phyloP scores from a whole-genome alignment of 2,329 filamentous ascomycete species.

The Cadophora malorum region DNA sequence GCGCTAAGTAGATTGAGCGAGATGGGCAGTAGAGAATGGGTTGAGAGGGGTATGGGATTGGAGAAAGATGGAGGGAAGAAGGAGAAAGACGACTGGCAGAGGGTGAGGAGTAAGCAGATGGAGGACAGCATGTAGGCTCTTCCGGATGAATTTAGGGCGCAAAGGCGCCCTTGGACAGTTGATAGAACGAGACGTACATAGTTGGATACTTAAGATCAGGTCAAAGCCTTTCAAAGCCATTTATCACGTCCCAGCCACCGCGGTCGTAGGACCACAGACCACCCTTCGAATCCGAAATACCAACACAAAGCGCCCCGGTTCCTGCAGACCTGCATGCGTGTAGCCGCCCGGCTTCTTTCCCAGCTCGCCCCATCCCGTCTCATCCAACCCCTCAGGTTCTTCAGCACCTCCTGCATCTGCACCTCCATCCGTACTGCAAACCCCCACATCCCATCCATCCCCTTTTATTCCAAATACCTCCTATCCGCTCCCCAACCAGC shows the following conservation, averaged over 20 bases:
- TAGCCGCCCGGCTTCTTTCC: no score
- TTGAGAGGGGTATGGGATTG: constrained; percentile 73
- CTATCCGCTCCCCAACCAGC: no score
- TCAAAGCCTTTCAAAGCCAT: background rate
- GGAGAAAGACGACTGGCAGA: constrained; percentile 55
- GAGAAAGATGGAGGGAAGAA: constrained; percentile 50
- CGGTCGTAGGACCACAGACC: no score
- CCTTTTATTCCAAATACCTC: no score
- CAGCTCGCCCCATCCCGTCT: no score
- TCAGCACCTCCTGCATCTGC: no score
- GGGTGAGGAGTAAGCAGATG: constrained; percentile 54
- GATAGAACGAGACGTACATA: background rate
- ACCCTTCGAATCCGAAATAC: no score
- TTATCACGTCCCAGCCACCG: no score
- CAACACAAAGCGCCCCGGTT: no score
- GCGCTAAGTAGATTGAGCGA: constrained; percentile 84
- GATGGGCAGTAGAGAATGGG: constrained; percentile 96
- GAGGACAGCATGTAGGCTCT: constrained; percentile 50
- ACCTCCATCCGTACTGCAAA: background rate
- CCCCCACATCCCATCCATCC: no score
- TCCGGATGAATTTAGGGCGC: background rate
- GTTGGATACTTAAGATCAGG: background rate
- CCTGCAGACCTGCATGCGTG: no score
- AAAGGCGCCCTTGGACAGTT: background rate
- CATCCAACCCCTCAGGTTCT: no score